phyloP scores from a whole-genome alignment of 2,329 filamentous ascomycete species.

The Rhynchosporium graminicola region DNA sequence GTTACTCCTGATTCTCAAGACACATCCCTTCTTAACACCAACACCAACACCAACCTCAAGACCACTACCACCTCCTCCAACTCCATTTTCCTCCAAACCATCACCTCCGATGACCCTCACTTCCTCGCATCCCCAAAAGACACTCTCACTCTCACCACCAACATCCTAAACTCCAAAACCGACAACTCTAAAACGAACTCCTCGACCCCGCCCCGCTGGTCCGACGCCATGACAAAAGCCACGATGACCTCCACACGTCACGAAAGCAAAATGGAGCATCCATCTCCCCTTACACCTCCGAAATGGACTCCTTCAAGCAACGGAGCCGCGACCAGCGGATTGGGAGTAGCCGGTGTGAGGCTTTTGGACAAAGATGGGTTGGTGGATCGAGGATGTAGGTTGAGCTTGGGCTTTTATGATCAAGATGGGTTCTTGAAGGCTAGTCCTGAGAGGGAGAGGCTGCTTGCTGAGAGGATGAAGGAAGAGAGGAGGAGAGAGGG shows the following conservation, averaged over 20 bases:
- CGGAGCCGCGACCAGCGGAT: conserved; percentile 3
- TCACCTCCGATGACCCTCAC: no score
- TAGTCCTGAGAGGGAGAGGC: conserved; percentile 24
- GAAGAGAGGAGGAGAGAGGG: background rate
- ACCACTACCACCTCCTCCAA: no score
- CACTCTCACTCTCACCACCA: background rate
- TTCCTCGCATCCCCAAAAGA: background rate
- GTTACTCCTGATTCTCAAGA: background rate
- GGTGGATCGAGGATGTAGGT: background rate
- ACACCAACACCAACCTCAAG: no score
- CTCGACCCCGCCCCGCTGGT: conserved; percentile 21
- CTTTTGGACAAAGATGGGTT: conserved; percentile 8
- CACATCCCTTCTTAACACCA: background rate
- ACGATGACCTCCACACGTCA: conserved; percentile 15
- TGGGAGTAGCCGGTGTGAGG: conserved; percentile 13
- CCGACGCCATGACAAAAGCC: conserved; percentile 29
- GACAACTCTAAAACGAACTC: background rate
- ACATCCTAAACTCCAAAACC: background rate
- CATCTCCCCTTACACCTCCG: conserved; percentile 29
- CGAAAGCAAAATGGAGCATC: conserved; percentile 33
- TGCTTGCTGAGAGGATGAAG: background rate
- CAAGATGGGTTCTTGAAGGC: conserved; percentile 32
- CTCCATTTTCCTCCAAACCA: no score
- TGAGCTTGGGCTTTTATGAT: conserved; percentile 34
- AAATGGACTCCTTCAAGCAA: conserved; percentile 12